Evolutionary conservation across 2,329 filamentous ascomycete genomes (phyloP).

Genomic region (Pestalotiopsis sp.): DNA sequence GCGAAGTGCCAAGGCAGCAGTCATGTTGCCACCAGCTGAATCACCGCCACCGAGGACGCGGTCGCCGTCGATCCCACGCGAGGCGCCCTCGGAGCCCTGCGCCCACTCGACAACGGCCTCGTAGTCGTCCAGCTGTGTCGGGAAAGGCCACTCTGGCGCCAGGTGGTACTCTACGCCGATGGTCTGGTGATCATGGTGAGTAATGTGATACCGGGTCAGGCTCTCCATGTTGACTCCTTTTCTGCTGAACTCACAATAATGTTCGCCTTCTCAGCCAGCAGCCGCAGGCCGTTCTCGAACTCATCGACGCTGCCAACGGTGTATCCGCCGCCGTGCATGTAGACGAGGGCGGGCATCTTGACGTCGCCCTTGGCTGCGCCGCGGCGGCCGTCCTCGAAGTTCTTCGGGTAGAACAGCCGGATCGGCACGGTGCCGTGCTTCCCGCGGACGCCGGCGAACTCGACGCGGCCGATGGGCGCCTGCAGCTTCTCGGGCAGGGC

Average conservation of each 20-base stretch:
- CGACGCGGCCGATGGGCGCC: constrained; percentile 31
- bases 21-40: constrained; percentile 39
- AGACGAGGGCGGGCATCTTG: constrained; percentile 32
- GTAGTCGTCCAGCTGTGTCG: constrained; percentile 37
- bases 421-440: constrained; percentile 37
- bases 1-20: constrained; percentile 32
- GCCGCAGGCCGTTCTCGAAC: constrained; percentile 38
- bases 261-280: constrained; percentile 30
- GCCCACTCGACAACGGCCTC: constrained; percentile 32
- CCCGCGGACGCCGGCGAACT: constrained; percentile 35
- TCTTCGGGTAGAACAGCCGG: constrained; percentile 34
- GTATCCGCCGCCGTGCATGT: constrained; percentile 41
- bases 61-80: constrained; percentile 28
- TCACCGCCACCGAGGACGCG: constrained; percentile 36
- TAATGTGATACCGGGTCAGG: not conserved
- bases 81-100: constrained; percentile 24
- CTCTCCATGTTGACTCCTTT: not conserved
- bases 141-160: constrained; percentile 34
- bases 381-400: constrained; percentile 6
- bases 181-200: constrained; percentile 21
- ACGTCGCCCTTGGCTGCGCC: constrained; percentile 16
- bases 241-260: constrained; percentile 13
- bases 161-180: constrained; percentile 38
- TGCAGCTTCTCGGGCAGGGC: constrained; percentile 24
- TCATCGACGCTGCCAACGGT: constrained; percentile 40